phyloP scores from a whole-genome alignment of 2,329 filamentous ascomycete species.

The Ilyonectria robusta region DNA sequence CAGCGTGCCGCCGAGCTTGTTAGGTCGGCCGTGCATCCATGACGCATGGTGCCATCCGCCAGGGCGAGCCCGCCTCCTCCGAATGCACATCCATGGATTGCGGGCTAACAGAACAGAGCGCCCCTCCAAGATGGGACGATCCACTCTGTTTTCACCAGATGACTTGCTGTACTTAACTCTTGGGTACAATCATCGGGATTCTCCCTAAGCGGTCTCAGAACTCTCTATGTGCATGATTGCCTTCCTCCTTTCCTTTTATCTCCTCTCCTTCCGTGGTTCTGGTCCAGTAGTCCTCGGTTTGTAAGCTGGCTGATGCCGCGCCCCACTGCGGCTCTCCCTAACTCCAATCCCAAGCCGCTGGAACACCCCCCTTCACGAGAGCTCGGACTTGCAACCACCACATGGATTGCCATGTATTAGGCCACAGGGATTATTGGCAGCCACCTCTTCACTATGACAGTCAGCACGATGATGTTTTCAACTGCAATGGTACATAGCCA shows the following conservation, averaged over 20 bases:
- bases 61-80: conserved; percentile 20
- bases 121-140: conserved; percentile 15
- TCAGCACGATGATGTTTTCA: too few relatives aligned
- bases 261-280: neutral
- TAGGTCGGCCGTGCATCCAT: conserved; percentile 37
- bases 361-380: conserved; percentile 36
- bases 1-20: conserved; percentile 27
- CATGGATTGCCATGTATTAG: neutral
- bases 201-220: neutral
- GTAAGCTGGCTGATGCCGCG: conserved; percentile 3
- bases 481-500: too few relatives aligned
- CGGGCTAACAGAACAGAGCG: conserved; percentile 33
- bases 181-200: neutral
- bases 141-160: neutral
- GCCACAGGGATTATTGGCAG: neutral
- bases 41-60: conserved; percentile 40
- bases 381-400: conserved; percentile 44
- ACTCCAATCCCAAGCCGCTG: conserved; percentile 40
- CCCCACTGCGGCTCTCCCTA: conserved; percentile 40
- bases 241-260: neutral
- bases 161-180: neutral
- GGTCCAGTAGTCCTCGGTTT: conserved; percentile 12
- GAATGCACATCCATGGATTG: conserved; percentile 20
- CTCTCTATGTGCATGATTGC: neutral
- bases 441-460: too few relatives aligned